phyloP scores from a whole-genome alignment of 2,329 filamentous ascomycete species.

The Xylariaceae sp. region DNA sequence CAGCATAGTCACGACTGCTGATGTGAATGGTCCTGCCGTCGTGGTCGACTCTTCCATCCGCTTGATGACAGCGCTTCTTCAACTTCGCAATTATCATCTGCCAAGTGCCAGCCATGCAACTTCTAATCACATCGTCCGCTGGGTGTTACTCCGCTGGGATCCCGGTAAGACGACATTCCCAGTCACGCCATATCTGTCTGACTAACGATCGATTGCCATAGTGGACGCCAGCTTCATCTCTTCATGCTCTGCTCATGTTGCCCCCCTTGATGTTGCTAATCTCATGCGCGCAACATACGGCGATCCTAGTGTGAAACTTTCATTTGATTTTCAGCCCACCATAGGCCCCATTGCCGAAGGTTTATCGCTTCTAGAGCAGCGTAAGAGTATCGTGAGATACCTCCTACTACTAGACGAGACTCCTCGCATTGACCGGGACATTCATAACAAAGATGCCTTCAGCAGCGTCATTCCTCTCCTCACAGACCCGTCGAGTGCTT shows the following conservation, averaged over 20 bases:
- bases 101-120: constrained; percentile 65
- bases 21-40: constrained; percentile 73
- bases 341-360: constrained; percentile 46
- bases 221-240: constrained; percentile 65
- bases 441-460: constrained; percentile 1
- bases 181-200: neutral
- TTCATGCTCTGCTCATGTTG: constrained; percentile 58
- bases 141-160: constrained; percentile 79
- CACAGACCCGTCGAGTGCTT: constrained; percentile 32
- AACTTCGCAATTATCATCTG: constrained; percentile 61
- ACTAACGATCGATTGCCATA: constrained; percentile 27
- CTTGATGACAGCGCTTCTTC: constrained; percentile 67
- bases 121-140: constrained; percentile 69
- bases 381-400: constrained; percentile 46
- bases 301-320: constrained; percentile 28
- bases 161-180: constrained; percentile 54
- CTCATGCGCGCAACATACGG: constrained; percentile 69
- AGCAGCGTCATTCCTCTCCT: constrained; percentile 15
- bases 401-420: constrained; percentile 46
- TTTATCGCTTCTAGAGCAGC: constrained; percentile 40
- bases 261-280: constrained; percentile 61
- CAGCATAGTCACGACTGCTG: constrained; percentile 69
- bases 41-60: constrained; percentile 75
- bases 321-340: constrained; percentile 32
- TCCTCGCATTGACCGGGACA: constrained; percentile 6